Evolutionary conservation across 495 filamentous ascomycete genomes (phyloP).

Genomic region (Penicillium antarcticum): DNA sequence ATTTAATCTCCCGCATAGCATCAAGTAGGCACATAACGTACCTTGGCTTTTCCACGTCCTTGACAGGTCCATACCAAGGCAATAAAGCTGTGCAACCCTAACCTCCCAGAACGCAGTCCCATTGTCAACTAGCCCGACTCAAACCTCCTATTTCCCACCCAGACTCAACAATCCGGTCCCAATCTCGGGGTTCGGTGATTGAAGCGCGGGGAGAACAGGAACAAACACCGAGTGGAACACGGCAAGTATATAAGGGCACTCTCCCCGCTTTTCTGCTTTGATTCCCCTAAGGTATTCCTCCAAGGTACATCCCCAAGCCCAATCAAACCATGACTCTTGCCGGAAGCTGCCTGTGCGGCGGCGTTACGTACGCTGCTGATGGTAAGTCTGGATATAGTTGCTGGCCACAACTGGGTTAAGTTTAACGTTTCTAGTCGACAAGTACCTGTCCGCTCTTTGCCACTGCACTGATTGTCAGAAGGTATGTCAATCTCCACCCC

Average conservation of each 20-base stretch:
- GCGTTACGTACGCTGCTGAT: conserved; percentile 31
- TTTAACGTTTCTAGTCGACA: conserved; percentile 22
- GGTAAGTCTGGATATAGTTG: conserved; percentile 11
- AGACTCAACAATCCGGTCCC: too few species aligned
- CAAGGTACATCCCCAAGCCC: conserved; percentile 14
- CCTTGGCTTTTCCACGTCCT: too few species aligned
- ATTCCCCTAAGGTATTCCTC: conserved; percentile 30
- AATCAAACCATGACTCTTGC: conserved; percentile 26
- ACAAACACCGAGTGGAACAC: conserved; percentile 1
- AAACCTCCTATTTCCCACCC: too few species aligned
- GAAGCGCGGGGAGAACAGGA: background rate
- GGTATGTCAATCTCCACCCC: conserved; percentile 9
- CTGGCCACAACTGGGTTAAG: background rate
- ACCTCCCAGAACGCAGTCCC: too few species aligned
- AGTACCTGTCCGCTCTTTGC: conserved; percentile 38
- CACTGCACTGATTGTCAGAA: conserved; percentile 51
- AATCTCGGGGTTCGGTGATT: conserved; percentile 4
- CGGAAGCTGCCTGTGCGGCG: conserved; percentile 43
- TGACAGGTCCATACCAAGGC: too few species aligned
- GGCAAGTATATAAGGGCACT: background rate
- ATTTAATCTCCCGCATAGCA: background rate
- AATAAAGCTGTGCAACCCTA: too few species aligned
- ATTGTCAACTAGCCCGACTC: too few species aligned
- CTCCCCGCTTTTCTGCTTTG: conserved; percentile 1
- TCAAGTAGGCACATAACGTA: background rate